Evolutionary conservation across 2,329 filamentous ascomycete genomes (phyloP).

Genomic region (Penicillium sclerotiorum): DNA sequence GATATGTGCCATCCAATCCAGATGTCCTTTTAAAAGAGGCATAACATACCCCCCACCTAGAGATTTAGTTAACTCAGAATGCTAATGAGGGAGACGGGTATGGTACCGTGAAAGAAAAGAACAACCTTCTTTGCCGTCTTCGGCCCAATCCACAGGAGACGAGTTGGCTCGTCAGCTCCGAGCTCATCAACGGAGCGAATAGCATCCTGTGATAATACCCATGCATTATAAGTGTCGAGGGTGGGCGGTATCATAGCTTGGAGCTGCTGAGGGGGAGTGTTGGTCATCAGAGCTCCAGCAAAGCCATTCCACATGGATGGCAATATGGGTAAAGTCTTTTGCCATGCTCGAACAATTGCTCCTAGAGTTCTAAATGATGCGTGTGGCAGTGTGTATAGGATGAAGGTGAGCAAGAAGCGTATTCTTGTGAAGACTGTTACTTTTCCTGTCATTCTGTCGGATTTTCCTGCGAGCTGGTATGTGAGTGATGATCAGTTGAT

Average conservation of each 20-base stretch:
- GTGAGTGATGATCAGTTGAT: too few relatives aligned
- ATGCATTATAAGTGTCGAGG: constrained; percentile 19
- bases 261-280: constrained; percentile 13
- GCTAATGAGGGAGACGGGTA: not conserved
- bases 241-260: constrained; percentile 23
- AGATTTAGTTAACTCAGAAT: not conserved
- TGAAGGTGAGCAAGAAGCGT: not conserved
- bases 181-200: not conserved
- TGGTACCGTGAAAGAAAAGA: not conserved
- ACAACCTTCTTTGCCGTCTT: not conserved
- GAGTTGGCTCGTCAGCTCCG: not conserved
- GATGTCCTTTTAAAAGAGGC: constrained; percentile 23
- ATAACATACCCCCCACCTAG: constrained; percentile 29
- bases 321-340: constrained; percentile 5
- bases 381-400: not conserved
- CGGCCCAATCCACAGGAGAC: not conserved
- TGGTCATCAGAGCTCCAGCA: constrained; percentile 19
- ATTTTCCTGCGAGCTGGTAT: not conserved
- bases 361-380: constrained; percentile 16
- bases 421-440: not conserved
- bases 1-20: constrained; percentile 26
- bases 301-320: constrained; percentile 14
- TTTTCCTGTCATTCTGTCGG: not conserved
- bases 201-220: constrained; percentile 9
- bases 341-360: constrained; percentile 17